These are phyloP conservation scores for Sequoia sempervirens DNA, from an alignment of 75 land plant species.

Conservation along the genomic window DNA sequence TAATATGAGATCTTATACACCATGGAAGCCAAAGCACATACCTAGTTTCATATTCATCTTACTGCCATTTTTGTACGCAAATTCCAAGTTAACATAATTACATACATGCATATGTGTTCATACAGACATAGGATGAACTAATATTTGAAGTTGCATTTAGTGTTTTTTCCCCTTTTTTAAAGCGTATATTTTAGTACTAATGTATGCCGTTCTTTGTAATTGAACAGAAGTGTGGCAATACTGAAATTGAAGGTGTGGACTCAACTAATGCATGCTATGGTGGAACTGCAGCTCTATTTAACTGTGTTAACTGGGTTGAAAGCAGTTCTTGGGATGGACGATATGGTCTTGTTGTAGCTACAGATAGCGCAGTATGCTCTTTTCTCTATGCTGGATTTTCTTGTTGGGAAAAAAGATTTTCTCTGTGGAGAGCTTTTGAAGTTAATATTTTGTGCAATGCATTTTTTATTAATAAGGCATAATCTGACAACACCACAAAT, in stretches of 20 bases:
- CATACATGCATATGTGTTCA: background rate
- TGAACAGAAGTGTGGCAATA: conserved; percentile 73
- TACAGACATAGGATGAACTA: background rate
- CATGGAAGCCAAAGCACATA: background rate
- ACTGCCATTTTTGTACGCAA: background rate
- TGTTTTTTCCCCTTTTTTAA: background rate
- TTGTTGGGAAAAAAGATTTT: background rate
- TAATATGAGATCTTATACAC: background rate
- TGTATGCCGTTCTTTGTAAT: background rate
- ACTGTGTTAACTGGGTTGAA: conserved; percentile 97
- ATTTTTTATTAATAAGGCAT: background rate
- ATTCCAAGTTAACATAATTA: background rate
- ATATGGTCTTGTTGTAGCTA: conserved; percentile 91
- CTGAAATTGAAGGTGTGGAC: conserved; percentile 94
- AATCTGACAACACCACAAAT: background rate
- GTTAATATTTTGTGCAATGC: background rate
- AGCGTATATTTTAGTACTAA: background rate
- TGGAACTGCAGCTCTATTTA: conserved; percentile 94
- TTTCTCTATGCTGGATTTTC: conserved; percentile 13
- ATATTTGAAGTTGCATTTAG: background rate
- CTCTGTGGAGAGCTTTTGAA: conserved; percentile 6
- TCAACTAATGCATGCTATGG: conserved; percentile 99
- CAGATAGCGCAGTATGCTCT: conserved; percentile 91
- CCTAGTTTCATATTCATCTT: background rate
- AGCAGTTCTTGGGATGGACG: conserved; percentile 98